Evolutionary conservation across 2,329 filamentous ascomycete species (phyloP), one percentile per base, ranked within the genome.

Genomic region (Neopestalotiopsis sp.): DNA sequence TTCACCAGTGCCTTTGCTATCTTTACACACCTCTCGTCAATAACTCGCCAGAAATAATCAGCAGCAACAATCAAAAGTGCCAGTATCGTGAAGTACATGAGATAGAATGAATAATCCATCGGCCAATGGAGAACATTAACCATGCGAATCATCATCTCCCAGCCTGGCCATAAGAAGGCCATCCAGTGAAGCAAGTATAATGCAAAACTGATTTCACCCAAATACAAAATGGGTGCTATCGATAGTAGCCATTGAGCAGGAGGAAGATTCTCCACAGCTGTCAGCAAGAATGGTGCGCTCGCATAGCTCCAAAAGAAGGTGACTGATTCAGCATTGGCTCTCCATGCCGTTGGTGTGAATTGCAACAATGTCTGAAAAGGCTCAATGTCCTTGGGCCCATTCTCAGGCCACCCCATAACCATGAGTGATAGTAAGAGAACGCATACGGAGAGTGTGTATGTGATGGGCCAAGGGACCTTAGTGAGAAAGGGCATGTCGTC

Each of bases 181-280:
- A 67, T 34, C 65, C 65, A 67, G 57, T 67, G 65, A 2, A 67
- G 56, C n/a, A 67, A 38, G 40, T 67, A 67, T 28, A 67, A 67
- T 14, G 65, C 32, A 30, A 60, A 67, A 14, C 65, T 67, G n/a
- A 67, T 59, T 32, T 67, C 65, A 30, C 57, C 65, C 13, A 67
- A 34, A 32, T 67, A 60, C 1, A 42, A 20, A 2, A 67, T 24
- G 20, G 65, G 65, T 7, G 52, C 28, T 4, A 56, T 67, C 6
- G 52, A 60, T 6, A 67, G 24, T n/a, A 61, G n/a, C 42, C 65
- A 52, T 52, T 67, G 65, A 4, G 40, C 38, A 1, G 30, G 59
- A 1, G 65, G 52, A 9, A 67, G 40, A 34, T 67, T 67, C 56
- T 67, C 65, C 17, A 59, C 17, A 6, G 65, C 52, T 1, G 40